phyloP scores from a whole-genome alignment of 2,329 filamentous ascomycete genomes.

The Ceratocystis papillata region DNA sequence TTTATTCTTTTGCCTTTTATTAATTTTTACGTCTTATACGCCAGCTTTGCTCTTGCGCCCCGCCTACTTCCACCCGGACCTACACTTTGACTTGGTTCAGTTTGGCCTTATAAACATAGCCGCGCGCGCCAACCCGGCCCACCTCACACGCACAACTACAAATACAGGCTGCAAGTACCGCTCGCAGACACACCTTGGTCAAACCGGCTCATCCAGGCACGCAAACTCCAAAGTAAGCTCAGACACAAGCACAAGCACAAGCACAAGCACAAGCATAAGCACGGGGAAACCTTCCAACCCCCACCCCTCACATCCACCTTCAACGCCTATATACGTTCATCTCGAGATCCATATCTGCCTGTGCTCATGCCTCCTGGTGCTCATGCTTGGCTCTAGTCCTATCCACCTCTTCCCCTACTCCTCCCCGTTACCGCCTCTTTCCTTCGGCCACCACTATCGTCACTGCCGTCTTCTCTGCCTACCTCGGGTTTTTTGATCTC shows the following conservation, averaged over 20 bases:
- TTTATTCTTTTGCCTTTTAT: neutral
- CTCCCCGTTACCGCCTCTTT: too few species aligned
- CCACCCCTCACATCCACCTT: too few species aligned
- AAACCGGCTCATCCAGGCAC: neutral
- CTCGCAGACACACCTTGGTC: neutral
- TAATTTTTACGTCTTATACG: neutral
- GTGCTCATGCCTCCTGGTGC: neutral
- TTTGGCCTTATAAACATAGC: constrained; percentile 2
- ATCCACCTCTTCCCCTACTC: too few species aligned
- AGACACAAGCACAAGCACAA: neutral
- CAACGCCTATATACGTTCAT: too few species aligned
- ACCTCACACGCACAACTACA: neutral
- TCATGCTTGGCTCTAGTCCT: neutral
- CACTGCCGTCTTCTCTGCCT: too few species aligned
- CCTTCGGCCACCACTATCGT: too few species aligned
- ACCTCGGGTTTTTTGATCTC: too few species aligned
- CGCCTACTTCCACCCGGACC: neutral
- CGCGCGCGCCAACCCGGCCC: neutral
- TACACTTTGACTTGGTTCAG: too few species aligned
- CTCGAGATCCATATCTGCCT: too few species aligned
- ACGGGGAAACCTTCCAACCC: too few species aligned
- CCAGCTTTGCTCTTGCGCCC: neutral
- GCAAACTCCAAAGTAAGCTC: neutral
- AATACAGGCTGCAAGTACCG: neutral
- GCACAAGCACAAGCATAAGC: neutral